Evolutionary conservation across 768 basidiomycete genomes (phyloP).

Genomic region (Aureoboletus auriporus): DNA sequence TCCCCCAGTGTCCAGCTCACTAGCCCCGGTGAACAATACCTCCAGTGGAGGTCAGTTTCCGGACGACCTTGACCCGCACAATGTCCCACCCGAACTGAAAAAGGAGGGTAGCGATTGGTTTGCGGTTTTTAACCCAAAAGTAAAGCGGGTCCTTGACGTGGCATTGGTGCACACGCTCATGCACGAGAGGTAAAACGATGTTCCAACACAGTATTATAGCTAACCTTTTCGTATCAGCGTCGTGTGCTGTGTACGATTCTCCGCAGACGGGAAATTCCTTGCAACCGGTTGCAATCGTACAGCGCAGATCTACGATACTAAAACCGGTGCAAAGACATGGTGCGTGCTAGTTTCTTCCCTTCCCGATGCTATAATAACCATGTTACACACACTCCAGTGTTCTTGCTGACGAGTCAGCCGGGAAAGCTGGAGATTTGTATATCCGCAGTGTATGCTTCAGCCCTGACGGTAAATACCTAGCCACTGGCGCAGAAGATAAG

Average conservation of each 20-base stretch:
- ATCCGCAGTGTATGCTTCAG: constrained; percentile 82
- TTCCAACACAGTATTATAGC: not conserved
- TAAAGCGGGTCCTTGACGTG: constrained; percentile 76
- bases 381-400: constrained; percentile 43
- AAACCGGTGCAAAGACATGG: constrained; percentile 83
- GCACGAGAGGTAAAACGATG: constrained; percentile 71
- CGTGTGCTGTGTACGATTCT: constrained; percentile 90
- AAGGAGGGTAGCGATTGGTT: constrained; percentile 87
- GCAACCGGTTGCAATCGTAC: constrained; percentile 97
- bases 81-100: constrained; percentile 31
- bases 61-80: constrained; percentile 31
- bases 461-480: constrained; percentile 66
- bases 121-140: constrained; percentile 79
- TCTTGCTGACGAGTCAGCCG: constrained; percentile 71
- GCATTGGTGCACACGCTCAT: constrained; percentile 79
- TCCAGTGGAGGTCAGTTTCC: constrained; percentile 32
- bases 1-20: constrained; percentile 17
- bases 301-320: constrained; percentile 92
- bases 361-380: constrained; percentile 4
- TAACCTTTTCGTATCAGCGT: constrained; percentile 42
- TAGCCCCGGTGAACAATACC: constrained; percentile 24
- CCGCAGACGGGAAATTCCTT: constrained; percentile 86
- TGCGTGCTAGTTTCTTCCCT: constrained; percentile 33
- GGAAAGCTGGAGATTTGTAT: constrained; percentile 78
- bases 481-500: constrained; percentile 87